A percentile compares a stretch with the other conserved stretches of the same genome.
phyloP scores from a whole-genome alignment of 805 yeast genomes.

The Diddensiella transvaalensis region DNA sequence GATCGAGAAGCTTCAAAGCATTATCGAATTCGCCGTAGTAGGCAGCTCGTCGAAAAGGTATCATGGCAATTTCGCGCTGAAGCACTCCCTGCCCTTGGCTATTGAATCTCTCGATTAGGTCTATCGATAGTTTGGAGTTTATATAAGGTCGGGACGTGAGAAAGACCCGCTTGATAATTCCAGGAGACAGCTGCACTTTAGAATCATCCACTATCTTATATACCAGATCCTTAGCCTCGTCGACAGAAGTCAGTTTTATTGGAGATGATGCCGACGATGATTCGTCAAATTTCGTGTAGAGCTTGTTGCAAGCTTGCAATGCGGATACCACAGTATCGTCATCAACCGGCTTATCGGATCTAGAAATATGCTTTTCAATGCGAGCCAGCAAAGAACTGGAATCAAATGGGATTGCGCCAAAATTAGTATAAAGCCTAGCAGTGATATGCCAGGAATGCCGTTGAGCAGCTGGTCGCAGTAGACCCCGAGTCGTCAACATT shows the following conservation, averaged over 20 bases:
- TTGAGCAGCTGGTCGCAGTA: too few relatives aligned
- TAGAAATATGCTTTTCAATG: slow-evolving; percentile 12
- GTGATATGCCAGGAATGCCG: too few relatives aligned
- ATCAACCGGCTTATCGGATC: slow-evolving; percentile 1
- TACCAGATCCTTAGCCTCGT: slow-evolving; percentile 24
- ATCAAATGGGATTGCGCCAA: slow-evolving; percentile 16
- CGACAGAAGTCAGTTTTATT: slow-evolving; percentile 21
- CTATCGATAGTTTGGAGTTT: slow-evolving; percentile 19
- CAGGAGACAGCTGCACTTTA: slow-evolving; percentile 17
- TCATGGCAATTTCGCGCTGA: slow-evolving; percentile 40
- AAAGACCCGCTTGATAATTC: slow-evolving; percentile 21
- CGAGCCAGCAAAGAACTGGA: slow-evolving; percentile 5
- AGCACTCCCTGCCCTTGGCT: slow-evolving; percentile 14
- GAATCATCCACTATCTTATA: slow-evolving; percentile 17
- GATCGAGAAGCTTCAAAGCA: slow-evolving; percentile 56
- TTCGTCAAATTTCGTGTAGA: slow-evolving; percentile 22
- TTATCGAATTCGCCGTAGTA: slow-evolving; percentile 54
- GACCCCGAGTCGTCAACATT: not conserved
- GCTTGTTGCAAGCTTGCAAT: slow-evolving; percentile 25
- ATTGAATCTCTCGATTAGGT: slow-evolving; percentile 24
- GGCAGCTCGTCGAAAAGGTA: slow-evolving; percentile 61
- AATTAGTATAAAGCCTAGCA: slow-evolving; percentile 4
- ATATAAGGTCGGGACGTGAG: slow-evolving; percentile 26
- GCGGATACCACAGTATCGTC: slow-evolving; percentile 17
- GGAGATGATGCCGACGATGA: slow-evolving; percentile 23